Conservation (phyloP, 78 protist genomes). For the Diacronema lutheri region DNA sequence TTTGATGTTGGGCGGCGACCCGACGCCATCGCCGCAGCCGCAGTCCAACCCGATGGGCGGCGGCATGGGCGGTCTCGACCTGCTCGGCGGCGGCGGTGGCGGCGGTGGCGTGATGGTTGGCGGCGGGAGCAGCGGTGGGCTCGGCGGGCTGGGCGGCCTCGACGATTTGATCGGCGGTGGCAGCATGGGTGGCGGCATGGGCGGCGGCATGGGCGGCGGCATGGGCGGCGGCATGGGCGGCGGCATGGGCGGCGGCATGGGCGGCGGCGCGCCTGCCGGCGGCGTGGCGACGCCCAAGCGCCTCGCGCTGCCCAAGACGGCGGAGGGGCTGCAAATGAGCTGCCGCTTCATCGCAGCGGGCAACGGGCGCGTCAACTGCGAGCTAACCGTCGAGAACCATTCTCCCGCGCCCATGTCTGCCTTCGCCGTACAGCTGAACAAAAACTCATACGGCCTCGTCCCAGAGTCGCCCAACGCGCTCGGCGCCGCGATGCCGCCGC, state of each 20-base stretch:
- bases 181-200: background rate
- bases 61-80: no score
- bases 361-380: background rate
- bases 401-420: background rate
- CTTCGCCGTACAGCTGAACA: conserved; percentile 35
- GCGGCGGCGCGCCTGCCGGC: background rate
- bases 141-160: background rate
- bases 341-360: background rate
- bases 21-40: no score
- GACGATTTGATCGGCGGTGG: background rate
- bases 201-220: no score
- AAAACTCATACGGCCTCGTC: conserved; percentile 25
- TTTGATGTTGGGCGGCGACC: background rate
- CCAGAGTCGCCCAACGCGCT: conserved; percentile 20
- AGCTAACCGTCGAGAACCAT: conserved; percentile 3
- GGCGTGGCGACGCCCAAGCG: background rate
- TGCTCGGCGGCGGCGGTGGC: no score
- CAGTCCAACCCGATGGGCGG: no score
- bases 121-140: background rate
- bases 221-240: background rate
- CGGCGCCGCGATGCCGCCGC: conserved; percentile 17
- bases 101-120: background rate
- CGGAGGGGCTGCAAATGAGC: conserved; percentile 25
- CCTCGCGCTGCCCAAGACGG: conserved; percentile 10
- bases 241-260: conserved; percentile 7